Evolutionary conservation across 495 filamentous ascomycete genomes (phyloP), one percentile per base, ranked within the genome.

Genomic region (Neurospora tetraspora): DNA sequence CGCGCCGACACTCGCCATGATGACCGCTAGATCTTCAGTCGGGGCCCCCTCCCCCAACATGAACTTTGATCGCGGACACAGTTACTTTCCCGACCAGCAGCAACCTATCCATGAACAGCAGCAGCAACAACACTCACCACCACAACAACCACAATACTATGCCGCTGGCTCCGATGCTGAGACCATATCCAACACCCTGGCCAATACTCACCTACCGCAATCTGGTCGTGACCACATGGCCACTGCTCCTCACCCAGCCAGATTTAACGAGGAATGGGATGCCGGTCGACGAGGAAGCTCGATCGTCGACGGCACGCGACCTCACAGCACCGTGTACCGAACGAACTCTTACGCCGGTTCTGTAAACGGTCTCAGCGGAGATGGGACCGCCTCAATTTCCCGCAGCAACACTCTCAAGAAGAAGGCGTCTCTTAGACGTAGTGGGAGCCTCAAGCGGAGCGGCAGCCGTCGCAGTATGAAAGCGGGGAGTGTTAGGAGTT

Each of bases 351-450:
- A 77, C 78, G 85, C 78, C 80, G 89, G 83, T 85, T 83, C 84
- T 37, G 78, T 73, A 9, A 69, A 38, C 14, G 73, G 70, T 39
- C 72, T 74, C 68, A 76, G 77, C 27, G 81, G 80, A 20, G 77
- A 80, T 16, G 81, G 81, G 11, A 69, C 78, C 3, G 70, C 75
- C 31, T 76, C 80, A 23, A 86, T 92, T 18, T 90, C 92, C 59
- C 85, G 94, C 68, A 87, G 90, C 61, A 90, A 91, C 65, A 97
- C 94, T 2, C 82, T 98, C 74, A 93, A 91, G 81, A 98, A 98
- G 86, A 93, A 92, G 82, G 84, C 84, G 6, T 96, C 94, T 9
- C 75, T 98, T 45, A 89, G 89, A 69, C 88, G 91, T 74, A 89
- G 85, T 70, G 88, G 84, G 8, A 96, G 93, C 75, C 78, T 97